Conservation (phyloP, 495 filamentous ascomycete genomes). For the Lasiosphaeriaceae sp. region DNA sequence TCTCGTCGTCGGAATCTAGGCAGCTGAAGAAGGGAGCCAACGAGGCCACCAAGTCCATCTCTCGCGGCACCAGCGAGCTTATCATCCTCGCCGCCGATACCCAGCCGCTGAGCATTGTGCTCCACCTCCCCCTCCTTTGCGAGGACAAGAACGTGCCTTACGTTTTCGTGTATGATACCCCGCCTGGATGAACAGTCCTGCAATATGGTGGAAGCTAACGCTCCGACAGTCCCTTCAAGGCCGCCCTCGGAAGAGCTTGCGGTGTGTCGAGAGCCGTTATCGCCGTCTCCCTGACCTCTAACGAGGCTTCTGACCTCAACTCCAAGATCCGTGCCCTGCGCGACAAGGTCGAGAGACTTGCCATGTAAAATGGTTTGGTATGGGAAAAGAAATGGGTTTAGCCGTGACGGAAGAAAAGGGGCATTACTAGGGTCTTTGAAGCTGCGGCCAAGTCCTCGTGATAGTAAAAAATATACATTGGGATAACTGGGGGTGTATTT, state of each 20-base stretch:
- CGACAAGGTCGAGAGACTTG: conserved; percentile 93
- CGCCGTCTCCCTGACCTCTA: conserved; percentile 80
- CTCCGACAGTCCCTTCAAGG: conserved; percentile 24
- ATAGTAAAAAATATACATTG: no score
- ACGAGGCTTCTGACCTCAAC: conserved; percentile 86
- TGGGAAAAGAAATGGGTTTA: background rate
- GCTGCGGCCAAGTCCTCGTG: no score
- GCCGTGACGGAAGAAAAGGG: no score
- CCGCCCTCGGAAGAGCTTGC: conserved; percentile 76
- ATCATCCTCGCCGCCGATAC: conserved; percentile 87
- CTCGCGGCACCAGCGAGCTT: conserved; percentile 83
- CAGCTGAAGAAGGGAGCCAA: conserved; percentile 83
- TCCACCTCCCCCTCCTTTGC: conserved; percentile 76
- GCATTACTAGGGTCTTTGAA: no score
- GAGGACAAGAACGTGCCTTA: conserved; percentile 68
- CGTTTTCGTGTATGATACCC: conserved; percentile 49
- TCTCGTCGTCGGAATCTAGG: conserved; percentile 18
- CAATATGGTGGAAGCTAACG: background rate
- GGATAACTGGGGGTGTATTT: no score
- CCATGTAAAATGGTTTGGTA: conserved; percentile 63
- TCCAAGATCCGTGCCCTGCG: conserved; percentile 80
- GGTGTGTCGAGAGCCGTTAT: conserved; percentile 88
- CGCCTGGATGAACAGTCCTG: conserved; percentile 40
- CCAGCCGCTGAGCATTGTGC: conserved; percentile 78
- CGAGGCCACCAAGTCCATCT: conserved; percentile 78